These are phyloP conservation scores for Colletotrichum sp. DNA, from an alignment of 2,329 filamentous ascomycete genomes.

Conservation along the genomic window DNA sequence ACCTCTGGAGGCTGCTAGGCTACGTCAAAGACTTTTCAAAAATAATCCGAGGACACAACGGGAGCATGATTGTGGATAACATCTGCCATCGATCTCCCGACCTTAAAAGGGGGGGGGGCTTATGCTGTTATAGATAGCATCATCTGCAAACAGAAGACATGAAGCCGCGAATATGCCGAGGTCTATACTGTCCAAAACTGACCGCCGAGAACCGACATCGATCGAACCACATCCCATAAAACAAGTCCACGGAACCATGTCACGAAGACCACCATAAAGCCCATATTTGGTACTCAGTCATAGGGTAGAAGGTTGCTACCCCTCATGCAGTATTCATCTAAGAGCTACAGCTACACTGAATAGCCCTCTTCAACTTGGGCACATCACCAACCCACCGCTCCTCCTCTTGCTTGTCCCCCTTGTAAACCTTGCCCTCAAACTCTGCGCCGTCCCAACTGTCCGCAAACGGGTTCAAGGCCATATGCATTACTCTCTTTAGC, in stretches of 20 bases:
- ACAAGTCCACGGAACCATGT: neutral
- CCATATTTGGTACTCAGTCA: neutral
- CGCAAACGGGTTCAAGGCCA: slow-evolving; percentile 83
- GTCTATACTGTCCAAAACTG: neutral
- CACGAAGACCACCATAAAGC: neutral
- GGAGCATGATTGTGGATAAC: neutral
- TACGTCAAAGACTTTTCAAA: neutral
- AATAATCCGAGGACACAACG: neutral
- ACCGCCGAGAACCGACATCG: neutral
- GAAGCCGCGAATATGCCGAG: neutral
- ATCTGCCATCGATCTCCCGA: neutral
- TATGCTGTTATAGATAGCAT: rapidly evolving
- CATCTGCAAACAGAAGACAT: neutral
- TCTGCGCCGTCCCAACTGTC: slow-evolving; percentile 69
- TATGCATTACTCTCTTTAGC: slow-evolving; percentile 76
- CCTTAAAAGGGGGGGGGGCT: neutral
- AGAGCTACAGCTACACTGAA: slow-evolving; percentile 97
- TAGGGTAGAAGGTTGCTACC: neutral
- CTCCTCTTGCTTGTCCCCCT: slow-evolving; percentile 74
- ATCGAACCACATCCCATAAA: rapidly evolving
- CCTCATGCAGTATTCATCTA: slow-evolving; percentile 38
- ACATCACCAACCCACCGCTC: slow-evolving; percentile 85
- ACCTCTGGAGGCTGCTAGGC: rapidly evolving
- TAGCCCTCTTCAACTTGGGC: slow-evolving; percentile 74
- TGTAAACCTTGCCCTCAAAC: slow-evolving; percentile 52